Evolutionary conservation across 1,139 yeast genomes (phyloP), one percentile per base, ranked within the genome.

Genomic region (Diutina mesorugosa): DNA sequence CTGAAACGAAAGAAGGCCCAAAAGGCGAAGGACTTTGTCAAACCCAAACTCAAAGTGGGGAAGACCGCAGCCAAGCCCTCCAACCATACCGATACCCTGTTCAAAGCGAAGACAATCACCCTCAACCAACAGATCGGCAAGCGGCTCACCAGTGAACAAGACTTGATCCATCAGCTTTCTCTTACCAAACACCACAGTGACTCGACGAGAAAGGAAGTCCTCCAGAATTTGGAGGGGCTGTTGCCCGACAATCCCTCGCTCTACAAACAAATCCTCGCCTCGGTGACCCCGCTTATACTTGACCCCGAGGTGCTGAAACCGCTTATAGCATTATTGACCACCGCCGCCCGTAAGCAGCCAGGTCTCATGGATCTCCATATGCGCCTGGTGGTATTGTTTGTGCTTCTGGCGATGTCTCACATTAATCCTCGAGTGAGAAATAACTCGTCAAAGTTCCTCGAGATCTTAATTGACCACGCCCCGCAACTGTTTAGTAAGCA

Each of bases 331-430:
- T 70, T 90, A 46, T 70, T 88, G 41, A 70, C 73, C 18, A 74
- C 78, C 4, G 73, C 85, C 48, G 80, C 81, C 1, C 65, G 67
- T 16, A 70, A 71, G 26, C 85, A 83, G 60, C 77, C 79, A 0
- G 81, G 81, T 7, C 72, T 84, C n/a, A 71, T 87, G 59, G 81
- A 79, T 58, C 73, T 90, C 28, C 95, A 91, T 69, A 76, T 85
- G 55, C 75, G 84, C 38, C 72, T 85, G 6, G 69, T 91, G 3
- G 78, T 87, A 45, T 73, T 93, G 41, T 91, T 87, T 66, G 77
- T 91, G n/a, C 87, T 87, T 64, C 85, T 95, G 57, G 95, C 97
- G 14, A 93, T 93, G 98, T 88, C 98, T 18, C 97, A 93, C 66
- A 86, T 93, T 53, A 80, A 79, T 47, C 85, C 91, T 0, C 83